These are phyloP conservation scores for Suhomyces sp. DNA, from an alignment of 805 yeast genomes.

Conservation along the genomic window DNA sequence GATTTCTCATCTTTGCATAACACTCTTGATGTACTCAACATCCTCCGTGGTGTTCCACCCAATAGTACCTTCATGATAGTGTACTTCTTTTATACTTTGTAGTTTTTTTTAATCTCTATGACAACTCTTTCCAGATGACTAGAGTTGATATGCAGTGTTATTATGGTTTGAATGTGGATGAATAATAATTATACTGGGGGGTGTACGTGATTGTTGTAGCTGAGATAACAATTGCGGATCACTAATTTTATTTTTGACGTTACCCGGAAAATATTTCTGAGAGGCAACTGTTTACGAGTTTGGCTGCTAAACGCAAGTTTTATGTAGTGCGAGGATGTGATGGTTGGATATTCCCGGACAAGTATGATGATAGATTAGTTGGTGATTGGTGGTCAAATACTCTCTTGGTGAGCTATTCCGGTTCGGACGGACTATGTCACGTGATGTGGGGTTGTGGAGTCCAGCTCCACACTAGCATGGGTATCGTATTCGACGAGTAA, in stretches of 20 bases:
- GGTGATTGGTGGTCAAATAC: neutral
- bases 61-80: neutral
- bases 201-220: neutral
- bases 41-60: neutral
- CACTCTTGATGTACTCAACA: neutral
- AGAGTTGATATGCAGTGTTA: neutral
- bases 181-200: neutral
- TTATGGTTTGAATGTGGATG: neutral
- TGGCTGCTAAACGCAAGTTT: neutral
- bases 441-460: neutral
- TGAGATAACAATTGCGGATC: neutral
- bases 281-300: neutral
- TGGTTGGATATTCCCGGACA: neutral
- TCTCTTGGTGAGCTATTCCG: neutral
- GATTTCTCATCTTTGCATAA: conserved; percentile 9
- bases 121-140: neutral
- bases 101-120: neutral
- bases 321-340: neutral
- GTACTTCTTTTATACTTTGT: neutral
- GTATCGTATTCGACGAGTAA: too few species aligned
- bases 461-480: too few species aligned
- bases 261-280: neutral
- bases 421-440: neutral
- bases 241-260: neutral
- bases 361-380: neutral